These are phyloP conservation scores for Sarcodon aspratus DNA, from an alignment of 768 basidiomycete genomes.

Conservation along the genomic window DNA sequence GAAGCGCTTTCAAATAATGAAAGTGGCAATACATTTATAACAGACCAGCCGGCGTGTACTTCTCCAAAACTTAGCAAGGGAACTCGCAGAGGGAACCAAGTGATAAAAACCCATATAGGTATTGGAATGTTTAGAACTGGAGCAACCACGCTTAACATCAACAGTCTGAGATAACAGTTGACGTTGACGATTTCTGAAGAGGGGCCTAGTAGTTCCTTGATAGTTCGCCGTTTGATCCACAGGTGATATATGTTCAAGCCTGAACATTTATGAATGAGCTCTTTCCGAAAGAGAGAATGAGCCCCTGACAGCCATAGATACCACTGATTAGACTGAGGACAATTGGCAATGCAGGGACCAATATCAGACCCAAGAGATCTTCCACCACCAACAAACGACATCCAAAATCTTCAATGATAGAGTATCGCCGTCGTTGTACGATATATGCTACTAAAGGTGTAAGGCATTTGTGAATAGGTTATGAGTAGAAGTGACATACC, in stretches of 20 bases:
- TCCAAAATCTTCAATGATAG: constrained; percentile 29
- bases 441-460: constrained; percentile 20
- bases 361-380: constrained; percentile 17
- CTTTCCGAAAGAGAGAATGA: constrained; percentile 4
- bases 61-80: constrained; percentile 20
- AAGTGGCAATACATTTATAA: constrained; percentile 16
- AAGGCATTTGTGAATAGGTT: constrained; percentile 5
- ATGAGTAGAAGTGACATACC: neutral
- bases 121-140: constrained; percentile 27
- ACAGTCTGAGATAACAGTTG: constrained; percentile 26
- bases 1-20: constrained; percentile 24
- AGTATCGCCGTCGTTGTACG: constrained; percentile 32
- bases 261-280: neutral
- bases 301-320: constrained; percentile 25
- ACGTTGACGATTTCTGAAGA: constrained; percentile 17
- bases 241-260: constrained; percentile 17
- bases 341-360: constrained; percentile 25
- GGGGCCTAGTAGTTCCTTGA: constrained; percentile 27
- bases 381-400: constrained; percentile 25
- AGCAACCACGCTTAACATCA: constrained; percentile 21
- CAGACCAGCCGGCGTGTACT: constrained; percentile 20
- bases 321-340: constrained; percentile 19
- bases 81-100: constrained; percentile 3
- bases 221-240: constrained; percentile 22
- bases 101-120: constrained; percentile 13